Percentiles rank a stretch among this genome's conserved stretches.
These are phyloP conservation scores for Isatis lusitanica DNA, from an alignment of 441 rosid genomes.

Conservation along the genomic window DNA sequence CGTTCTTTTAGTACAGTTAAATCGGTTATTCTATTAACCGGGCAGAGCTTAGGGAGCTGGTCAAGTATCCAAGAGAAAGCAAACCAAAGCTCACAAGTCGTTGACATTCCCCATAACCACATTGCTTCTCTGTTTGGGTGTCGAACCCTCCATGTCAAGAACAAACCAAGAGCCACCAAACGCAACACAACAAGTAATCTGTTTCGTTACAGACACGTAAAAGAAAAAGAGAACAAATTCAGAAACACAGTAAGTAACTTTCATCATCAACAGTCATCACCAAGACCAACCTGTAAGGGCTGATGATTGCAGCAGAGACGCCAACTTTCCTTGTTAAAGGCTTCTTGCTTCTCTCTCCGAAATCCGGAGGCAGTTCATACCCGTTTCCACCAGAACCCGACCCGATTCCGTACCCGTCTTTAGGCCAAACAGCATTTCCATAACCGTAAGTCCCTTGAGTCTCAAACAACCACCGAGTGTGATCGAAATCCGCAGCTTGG, in stretches of 20 bases:
- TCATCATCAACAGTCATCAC: no score
- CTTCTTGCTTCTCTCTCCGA: conserved; percentile 64
- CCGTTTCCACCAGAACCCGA: conserved; percentile 58
- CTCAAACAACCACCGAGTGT: conserved; percentile 86
- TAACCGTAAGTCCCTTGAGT: conserved; percentile 90
- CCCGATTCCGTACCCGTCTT: conserved; percentile 68
- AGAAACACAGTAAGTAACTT: background rate
- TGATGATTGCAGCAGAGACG: conserved; percentile 73
- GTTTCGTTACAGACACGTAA: conserved; percentile 24
- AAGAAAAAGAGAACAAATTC: no score
- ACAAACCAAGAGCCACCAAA: conserved; percentile 66
- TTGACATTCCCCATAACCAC: conserved; percentile 92
- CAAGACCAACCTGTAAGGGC: conserved; percentile 71
- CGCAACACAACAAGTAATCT: conserved; percentile 63
- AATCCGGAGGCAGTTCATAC: conserved; percentile 65
- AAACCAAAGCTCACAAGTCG: conserved; percentile 89
- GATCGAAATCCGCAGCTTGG: conserved; percentile 71
- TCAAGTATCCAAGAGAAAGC: conserved; percentile 89
- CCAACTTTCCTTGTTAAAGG: conserved; percentile 77
- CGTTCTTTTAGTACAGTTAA: conserved; percentile 64
- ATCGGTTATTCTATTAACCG: conserved; percentile 72
- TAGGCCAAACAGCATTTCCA: conserved; percentile 91
- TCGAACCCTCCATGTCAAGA: conserved; percentile 75
- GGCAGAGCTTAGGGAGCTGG: conserved; percentile 90
- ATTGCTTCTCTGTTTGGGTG: conserved; percentile 80